Base-by-base conservation (phyloP, 306 rosid genomes). In the Spatholobus suberectus region DNA sequence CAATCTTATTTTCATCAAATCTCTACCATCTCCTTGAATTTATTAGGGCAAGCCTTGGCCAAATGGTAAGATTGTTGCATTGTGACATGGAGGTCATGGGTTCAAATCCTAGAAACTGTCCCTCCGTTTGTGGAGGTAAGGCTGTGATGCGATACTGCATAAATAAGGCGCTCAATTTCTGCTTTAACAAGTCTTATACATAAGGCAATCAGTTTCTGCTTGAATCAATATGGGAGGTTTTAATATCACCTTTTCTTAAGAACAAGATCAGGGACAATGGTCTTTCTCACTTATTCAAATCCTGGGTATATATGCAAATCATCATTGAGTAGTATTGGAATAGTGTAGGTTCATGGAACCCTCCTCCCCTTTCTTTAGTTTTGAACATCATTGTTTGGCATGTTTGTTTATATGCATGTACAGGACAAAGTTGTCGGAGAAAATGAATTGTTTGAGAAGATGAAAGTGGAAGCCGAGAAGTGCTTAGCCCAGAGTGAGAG, bases 371-470 rank as follows among this genome's bases (percentile, higher is more conserved):
- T 59, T 7, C 38, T 35, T 29, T 59, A 35, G 69, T 67, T 81
- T 65, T 54, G 37, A 78, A 82, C 58, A 38, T 49, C 15, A 10
- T 49, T 67, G 6, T 80, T 37, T 13, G 26, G 77, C 41, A 35
- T 52, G 34, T 29, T 12, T 43, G 47, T 37, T 12, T 78, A 35
- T 86, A 61, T 76, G 29, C 76, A 59, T 89, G 23, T 70, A 62
- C 86, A 96, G 97, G 99, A 92, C 77, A 97, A 92, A 90, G 97
- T 96, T 89, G 92, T 92, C 27, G 77, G 84, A 71, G 92, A 96
- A 80, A 84, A 88, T 38, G 92, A 84, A 66, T 90, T 91, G 3
- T 87, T 76, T 80, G 96, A 93, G 89, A 93, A 85, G 86, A 85
- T 92, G 90, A 93, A 92, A 87, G 89, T 69, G 76, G 99, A 96